Base-by-base conservation (phyloP, 805 yeast genomes). In the Pichia phayaonensis region DNA sequence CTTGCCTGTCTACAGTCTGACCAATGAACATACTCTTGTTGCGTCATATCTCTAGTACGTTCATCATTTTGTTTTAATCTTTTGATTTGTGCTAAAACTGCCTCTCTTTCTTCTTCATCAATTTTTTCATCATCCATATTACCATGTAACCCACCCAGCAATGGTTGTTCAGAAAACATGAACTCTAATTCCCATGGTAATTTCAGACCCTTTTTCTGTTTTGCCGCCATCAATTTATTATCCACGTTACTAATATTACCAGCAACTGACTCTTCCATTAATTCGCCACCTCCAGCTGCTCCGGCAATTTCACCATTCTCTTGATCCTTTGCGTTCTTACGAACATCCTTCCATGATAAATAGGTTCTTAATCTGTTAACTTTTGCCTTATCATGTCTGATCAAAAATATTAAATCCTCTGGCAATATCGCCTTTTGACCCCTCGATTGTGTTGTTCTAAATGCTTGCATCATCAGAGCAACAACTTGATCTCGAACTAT, bases 21-120 rank as follows among this genome's bases (percentile, higher is more conserved):
- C 97, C 98, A 94, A 65, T 94, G 99, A 18, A 90, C 99, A 61
- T 94, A 94, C 64, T 94, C 99, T 60, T 94, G 97, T 62, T 83
- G 85, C 0, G 99, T 94, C 99, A 94, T 94, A 58, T 84, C 78
- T 56, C 75, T 80, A 0, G 99, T 94, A 54, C 99, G 75, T 47
- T 94, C 97, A 67, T 94, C 99, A 4, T 97, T 97, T 67, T 80
- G 83, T 61, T 90, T 89, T 57, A 94, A 75, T 51, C 97, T 73
- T 65, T 90, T 89, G 65, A 89, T 70, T n/a, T 95, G 88, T 0
- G 95, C 94, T 27, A 84, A 66, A 34, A 89, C 84, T 5, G 96
- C 97, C 45, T 90, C 96, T 56, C 84, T 78, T 61, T 90, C 97
- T 48, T 85, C 95, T 41, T 88, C 97, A 59, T 90, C 97, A 23